Conservation (phyloP, 768 basidiomycete species). For the Sarcodon aspratus region DNA sequence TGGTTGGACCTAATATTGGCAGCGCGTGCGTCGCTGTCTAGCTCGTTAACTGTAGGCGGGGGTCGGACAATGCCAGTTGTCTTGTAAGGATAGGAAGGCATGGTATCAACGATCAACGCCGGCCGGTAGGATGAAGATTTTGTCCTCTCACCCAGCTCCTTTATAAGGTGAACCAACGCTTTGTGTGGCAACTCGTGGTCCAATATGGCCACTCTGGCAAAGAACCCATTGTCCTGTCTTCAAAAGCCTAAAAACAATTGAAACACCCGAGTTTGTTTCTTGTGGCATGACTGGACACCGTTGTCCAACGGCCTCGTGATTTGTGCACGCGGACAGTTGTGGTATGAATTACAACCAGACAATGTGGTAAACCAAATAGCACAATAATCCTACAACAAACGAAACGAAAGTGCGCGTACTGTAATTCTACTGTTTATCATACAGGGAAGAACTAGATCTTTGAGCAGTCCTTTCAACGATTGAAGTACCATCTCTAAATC, state of each 20-base stretch:
- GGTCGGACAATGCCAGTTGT: too few relatives aligned
- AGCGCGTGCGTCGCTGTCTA: background rate
- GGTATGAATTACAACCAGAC: background rate
- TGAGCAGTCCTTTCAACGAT: constrained; percentile 76
- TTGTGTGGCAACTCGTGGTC: background rate
- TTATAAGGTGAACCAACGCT: background rate
- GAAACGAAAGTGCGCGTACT: background rate
- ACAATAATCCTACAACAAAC: background rate
- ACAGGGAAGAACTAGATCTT: constrained; percentile 40
- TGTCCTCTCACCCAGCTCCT: background rate
- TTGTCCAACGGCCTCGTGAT: background rate
- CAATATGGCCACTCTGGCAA: background rate
- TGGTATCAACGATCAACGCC: background rate
- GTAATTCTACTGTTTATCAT: constrained; percentile 8
- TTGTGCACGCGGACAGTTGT: background rate
- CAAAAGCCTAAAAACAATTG: background rate
- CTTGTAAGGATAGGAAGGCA: too few relatives aligned
- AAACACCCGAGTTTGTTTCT: background rate
- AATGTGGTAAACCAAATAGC: background rate
- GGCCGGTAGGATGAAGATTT: background rate
- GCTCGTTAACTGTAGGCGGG: background rate
- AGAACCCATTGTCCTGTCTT: background rate
- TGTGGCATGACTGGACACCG: background rate
- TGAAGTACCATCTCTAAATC: constrained; percentile 90
- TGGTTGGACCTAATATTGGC: background rate